These are phyloP conservation scores for Yamadazyma membranifaciens DNA, from an alignment of 1,139 yeast genomes.

Conservation along the genomic window DNA sequence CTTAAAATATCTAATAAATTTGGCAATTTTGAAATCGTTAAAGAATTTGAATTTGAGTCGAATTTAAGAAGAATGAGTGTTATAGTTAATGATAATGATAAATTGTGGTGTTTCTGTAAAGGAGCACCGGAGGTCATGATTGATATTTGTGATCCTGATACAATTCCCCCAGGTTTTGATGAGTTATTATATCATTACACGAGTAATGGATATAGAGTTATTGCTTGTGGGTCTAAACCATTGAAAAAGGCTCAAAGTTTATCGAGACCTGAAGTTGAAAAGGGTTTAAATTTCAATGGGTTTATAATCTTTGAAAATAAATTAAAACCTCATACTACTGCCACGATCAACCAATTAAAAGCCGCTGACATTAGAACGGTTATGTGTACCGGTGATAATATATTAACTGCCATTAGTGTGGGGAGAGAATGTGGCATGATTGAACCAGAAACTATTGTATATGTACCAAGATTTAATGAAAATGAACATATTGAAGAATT, in stretches of 20 bases:
- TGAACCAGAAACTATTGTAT: slow-evolving; percentile 45
- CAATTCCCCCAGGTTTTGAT: slow-evolving; percentile 74
- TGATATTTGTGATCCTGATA: slow-evolving; percentile 66
- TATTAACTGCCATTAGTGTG: slow-evolving; percentile 91
- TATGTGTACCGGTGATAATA: slow-evolving; percentile 98
- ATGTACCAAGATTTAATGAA: slow-evolving; percentile 61
- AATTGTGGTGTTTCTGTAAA: slow-evolving; percentile 62
- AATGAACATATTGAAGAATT: slow-evolving; percentile 31
- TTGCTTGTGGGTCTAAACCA: slow-evolving; percentile 81
- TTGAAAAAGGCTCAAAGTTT: slow-evolving; percentile 14
- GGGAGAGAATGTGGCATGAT: slow-evolving; percentile 80
- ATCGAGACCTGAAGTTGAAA: slow-evolving; percentile 63
- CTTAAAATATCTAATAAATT: slow-evolving; percentile 15
- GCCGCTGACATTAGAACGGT: slow-evolving; percentile 75
- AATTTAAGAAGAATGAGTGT: slow-evolving; percentile 91
- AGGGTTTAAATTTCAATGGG: slow-evolving; percentile 71
- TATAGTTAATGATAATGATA: slow-evolving; percentile 39
- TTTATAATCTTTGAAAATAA: slow-evolving; percentile 92
- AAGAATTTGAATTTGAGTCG: slow-evolving; percentile 83
- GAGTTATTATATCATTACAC: slow-evolving; percentile 80
- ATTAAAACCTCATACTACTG: slow-evolving; percentile 65
- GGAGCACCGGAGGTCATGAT: slow-evolving; percentile 98
- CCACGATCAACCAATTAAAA: slow-evolving; percentile 56
- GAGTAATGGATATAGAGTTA: slow-evolving; percentile 90
- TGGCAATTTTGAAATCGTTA: slow-evolving; percentile 47